Conservation (phyloP, 768 basidiomycete genomes). For the Termitomyces sp. region DNA sequence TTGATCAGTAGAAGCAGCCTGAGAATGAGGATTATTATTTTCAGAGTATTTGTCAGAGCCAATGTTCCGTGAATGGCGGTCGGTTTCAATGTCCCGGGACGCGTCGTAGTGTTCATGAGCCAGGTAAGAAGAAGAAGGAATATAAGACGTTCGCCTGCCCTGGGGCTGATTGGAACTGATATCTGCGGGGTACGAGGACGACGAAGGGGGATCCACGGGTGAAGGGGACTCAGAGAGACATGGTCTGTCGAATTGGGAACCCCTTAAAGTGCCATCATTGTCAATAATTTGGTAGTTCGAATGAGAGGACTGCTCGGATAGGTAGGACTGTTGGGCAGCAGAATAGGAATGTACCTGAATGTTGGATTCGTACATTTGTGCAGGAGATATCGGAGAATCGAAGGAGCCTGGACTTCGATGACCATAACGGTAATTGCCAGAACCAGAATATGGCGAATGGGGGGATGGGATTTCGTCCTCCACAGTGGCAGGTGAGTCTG, state of each 20-base stretch:
- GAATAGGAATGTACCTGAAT: conserved; percentile 15
- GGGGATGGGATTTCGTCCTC: conserved; percentile 29
- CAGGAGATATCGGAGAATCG: conserved; percentile 23
- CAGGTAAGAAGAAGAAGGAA: conserved; percentile 34
- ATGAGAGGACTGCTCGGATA: conserved; percentile 7
- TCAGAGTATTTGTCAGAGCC: conserved; percentile 28
- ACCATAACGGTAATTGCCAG: conserved; percentile 26
- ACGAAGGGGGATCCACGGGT: conserved; percentile 32
- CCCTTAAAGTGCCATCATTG: conserved; percentile 19
- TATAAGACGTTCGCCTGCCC: conserved; percentile 33
- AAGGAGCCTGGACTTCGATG: conserved; percentile 23
- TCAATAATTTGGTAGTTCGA: conserved; percentile 22
- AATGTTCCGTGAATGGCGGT: conserved; percentile 32
- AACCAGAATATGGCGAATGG: conserved; percentile 23
- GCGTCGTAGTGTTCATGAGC: conserved; percentile 33
- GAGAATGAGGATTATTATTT: conserved; percentile 27
- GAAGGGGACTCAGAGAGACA: conserved; percentile 39
- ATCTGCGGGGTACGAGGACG: conserved; percentile 29
- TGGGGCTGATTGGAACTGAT: conserved; percentile 38
- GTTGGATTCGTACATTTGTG: conserved; percentile 25
- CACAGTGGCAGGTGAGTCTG: conserved; percentile 25
- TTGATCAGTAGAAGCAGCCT: conserved; percentile 41
- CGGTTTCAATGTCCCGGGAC: conserved; percentile 27
- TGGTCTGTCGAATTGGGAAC: conserved; percentile 17
- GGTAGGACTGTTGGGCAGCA: conserved; percentile 17